These are phyloP conservation scores for Heterococcus sp. DNA, from an alignment of 108 stramenopile genomes.

Conservation along the genomic window DNA sequence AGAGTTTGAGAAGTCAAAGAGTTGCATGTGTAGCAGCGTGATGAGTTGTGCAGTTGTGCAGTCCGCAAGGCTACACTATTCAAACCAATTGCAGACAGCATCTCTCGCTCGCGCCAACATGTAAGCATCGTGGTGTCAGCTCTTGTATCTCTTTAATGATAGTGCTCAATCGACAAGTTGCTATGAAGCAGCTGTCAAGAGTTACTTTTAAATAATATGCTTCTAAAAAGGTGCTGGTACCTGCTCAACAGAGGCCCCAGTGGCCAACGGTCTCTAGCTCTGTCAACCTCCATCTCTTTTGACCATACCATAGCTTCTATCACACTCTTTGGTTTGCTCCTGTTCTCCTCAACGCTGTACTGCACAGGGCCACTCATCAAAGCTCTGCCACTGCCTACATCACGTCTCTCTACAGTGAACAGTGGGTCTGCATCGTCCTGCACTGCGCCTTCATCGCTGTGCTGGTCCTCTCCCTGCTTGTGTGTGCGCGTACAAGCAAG, in stretches of 20 bases:
- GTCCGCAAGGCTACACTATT: no score
- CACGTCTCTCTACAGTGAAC: slow-evolving; percentile 19
- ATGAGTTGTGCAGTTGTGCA: neutral
- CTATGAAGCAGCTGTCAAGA: neutral
- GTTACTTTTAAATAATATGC: neutral
- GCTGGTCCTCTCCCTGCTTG: no score
- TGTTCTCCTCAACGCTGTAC: slow-evolving; percentile 39
- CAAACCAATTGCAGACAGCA: neutral
- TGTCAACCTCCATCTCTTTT: slow-evolving; percentile 35
- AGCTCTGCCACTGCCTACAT: slow-evolving; percentile 19
- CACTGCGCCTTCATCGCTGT: slow-evolving; percentile 11
- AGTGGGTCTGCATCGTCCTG: slow-evolving; percentile 6
- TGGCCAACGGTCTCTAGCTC: slow-evolving; percentile 34
- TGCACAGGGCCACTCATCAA: slow-evolving; percentile 25
- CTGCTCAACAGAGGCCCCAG: slow-evolving; percentile 25
- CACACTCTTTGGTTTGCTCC: slow-evolving; percentile 12
- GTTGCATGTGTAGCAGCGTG: neutral
- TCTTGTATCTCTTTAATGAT: neutral
- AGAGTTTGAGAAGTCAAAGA: no score
- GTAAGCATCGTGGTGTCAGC: neutral
- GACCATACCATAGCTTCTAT: slow-evolving; percentile 35
- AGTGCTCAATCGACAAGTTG: neutral
- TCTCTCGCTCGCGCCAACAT: neutral
- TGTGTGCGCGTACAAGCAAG: no score
- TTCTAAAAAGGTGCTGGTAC: slow-evolving; percentile 6